Percentiles rank a stretch among this genome's conserved stretches.
Evolutionary conservation across 139 green algal species (phyloP).

Genomic region (Trebouxia sp.): DNA sequence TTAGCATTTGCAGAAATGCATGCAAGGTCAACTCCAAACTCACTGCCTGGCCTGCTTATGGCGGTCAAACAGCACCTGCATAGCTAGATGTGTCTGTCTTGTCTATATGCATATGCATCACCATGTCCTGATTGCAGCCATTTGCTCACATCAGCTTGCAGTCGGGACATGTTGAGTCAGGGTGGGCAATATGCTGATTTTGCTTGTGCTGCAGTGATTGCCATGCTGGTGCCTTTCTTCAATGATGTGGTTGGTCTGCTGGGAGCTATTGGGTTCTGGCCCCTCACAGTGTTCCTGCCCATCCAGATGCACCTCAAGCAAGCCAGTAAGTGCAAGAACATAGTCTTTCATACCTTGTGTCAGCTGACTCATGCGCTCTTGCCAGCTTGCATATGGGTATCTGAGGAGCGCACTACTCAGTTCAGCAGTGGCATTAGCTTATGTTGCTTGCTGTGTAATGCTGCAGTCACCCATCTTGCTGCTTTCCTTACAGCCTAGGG

Average conservation of each 20-base stretch:
- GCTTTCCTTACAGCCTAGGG: no score
- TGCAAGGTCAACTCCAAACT: neutral
- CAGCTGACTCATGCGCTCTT: neutral
- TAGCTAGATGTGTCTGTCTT: neutral
- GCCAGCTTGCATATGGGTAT: no score
- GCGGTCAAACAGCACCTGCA: neutral
- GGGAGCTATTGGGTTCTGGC: constrained; percentile 23
- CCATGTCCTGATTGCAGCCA: no score
- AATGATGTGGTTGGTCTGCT: constrained; percentile 26
- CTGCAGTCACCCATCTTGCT: no score
- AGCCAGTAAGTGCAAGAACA: neutral
- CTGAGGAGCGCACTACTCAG: no score
- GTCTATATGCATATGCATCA: neutral
- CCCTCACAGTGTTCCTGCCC: constrained; percentile 25
- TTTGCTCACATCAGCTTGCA: no score
- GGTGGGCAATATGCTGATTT: no score
- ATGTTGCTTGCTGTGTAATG: no score
- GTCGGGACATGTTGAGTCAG: no score
- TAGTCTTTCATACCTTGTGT: neutral
- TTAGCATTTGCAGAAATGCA: no score
- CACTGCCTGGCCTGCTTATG: neutral
- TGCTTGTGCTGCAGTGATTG: constrained; percentile 22
- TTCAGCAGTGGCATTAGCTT: no score
- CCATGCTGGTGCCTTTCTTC: constrained; percentile 25
- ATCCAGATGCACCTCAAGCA: constrained; percentile 17